Conservation (phyloP, 106 monocot genomes). For the Acanthochlamys bracteata region DNA sequence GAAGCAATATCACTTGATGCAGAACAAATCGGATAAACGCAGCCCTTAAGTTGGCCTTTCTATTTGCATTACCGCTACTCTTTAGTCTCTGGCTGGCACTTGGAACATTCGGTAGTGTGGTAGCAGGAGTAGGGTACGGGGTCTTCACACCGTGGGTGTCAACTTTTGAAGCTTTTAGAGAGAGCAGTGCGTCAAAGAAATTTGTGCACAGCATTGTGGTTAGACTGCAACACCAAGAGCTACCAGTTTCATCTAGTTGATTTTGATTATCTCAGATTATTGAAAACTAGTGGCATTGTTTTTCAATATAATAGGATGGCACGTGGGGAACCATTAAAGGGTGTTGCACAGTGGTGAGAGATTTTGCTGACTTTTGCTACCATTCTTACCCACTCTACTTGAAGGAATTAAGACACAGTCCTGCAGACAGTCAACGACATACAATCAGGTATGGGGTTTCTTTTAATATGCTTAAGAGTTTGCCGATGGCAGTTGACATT, state of each 20-base stretch:
- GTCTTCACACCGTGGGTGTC: slow-evolving; percentile 79
- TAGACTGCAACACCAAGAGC: not conserved
- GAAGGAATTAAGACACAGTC: slow-evolving; percentile 62
- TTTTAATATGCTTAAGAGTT: too few relatives aligned
- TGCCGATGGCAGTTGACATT: too few relatives aligned
- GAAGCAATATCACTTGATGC: slow-evolving; percentile 10
- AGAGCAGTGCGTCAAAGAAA: slow-evolving; percentile 43
- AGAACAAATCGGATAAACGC: slow-evolving; percentile 63
- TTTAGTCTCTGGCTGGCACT: slow-evolving; percentile 62
- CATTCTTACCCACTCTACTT: slow-evolving; percentile 73
- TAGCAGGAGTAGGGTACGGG: slow-evolving; percentile 78
- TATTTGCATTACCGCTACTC: slow-evolving; percentile 52
- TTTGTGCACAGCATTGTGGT: slow-evolving; percentile 66
- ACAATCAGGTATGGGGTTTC: slow-evolving; percentile 45
- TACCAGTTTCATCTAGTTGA: not conserved
- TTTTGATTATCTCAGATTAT: not conserved
- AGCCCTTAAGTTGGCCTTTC: slow-evolving; percentile 52
- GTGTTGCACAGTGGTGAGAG: slow-evolving; percentile 87
- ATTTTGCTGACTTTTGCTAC: slow-evolving; percentile 83
- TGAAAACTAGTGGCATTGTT: not conserved
- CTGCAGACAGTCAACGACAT: slow-evolving; percentile 24
- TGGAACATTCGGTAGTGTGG: slow-evolving; percentile 51
- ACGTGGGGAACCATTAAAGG: slow-evolving; percentile 91
- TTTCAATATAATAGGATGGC: slow-evolving; percentile 50
- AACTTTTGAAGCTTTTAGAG: slow-evolving; percentile 83